Conservation (phyloP, 495 filamentous ascomycete genomes). For the Penicillium canescens region DNA sequence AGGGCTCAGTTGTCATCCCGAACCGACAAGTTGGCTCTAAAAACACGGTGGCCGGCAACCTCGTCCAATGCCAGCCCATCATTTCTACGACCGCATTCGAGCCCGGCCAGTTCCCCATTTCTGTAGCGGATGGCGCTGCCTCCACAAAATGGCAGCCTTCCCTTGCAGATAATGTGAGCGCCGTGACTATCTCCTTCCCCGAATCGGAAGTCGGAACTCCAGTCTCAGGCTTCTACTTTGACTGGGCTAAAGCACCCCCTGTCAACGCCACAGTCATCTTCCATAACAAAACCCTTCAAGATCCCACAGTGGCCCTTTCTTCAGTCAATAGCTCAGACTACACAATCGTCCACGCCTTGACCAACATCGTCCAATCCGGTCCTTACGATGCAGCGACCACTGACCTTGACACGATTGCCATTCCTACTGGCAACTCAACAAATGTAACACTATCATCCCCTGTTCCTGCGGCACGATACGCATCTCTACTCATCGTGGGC, state of each 20-base stretch:
- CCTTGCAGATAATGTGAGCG: slow-evolving; percentile 43
- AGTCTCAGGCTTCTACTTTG: slow-evolving; percentile 59
- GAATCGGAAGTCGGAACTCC: slow-evolving; percentile 37
- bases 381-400: slow-evolving; percentile 35
- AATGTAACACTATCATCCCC: slow-evolving; percentile 38
- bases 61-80: slow-evolving; percentile 66
- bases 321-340: slow-evolving; percentile 9
- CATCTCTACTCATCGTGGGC: slow-evolving; percentile 47
- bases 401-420: slow-evolving; percentile 31
- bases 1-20: slow-evolving; percentile 53
- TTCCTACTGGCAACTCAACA: slow-evolving; percentile 49
- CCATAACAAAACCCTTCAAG: slow-evolving; percentile 43
- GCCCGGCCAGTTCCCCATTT: slow-evolving; percentile 71
- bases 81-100: slow-evolving; percentile 48
- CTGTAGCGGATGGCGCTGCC: slow-evolving; percentile 67
- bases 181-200: slow-evolving; percentile 49
- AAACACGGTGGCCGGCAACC: slow-evolving; percentile 57
- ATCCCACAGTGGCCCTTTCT: slow-evolving; percentile 11
- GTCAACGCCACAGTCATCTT: slow-evolving; percentile 56
- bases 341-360: slow-evolving; percentile 18
- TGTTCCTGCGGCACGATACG: slow-evolving; percentile 39
- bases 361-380: slow-evolving; percentile 33
- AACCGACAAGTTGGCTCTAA: slow-evolving; percentile 54
- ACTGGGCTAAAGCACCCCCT: slow-evolving; percentile 67
- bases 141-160: slow-evolving; percentile 73